A percentile compares a stretch with the other conserved stretches of the same genome.
phyloP scores from a whole-genome alignment of 1,284 basidiomycete genomes.

The Ustilago lituana region DNA sequence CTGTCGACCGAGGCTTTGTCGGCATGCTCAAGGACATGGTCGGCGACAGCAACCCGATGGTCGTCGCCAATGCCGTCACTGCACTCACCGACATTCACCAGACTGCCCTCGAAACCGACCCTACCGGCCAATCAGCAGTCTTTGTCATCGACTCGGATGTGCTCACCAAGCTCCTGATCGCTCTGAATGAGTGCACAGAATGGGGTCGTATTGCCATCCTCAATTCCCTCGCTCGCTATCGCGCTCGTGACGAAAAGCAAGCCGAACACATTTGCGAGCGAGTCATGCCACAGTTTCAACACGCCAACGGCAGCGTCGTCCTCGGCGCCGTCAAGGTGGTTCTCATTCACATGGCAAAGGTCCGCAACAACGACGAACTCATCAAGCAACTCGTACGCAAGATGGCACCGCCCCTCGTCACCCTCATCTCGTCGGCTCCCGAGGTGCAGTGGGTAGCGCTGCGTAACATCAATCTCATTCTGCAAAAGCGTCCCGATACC shows the following conservation, averaged over 20 bases:
- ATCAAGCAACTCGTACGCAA: conserved; percentile 87
- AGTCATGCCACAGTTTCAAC: conserved; percentile 97
- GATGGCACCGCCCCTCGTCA: conserved; percentile 93
- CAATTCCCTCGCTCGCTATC: conserved; percentile 84
- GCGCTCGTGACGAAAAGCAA: conserved; percentile 82
- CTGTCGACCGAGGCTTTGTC: conserved; percentile 93
- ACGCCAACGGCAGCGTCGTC: conserved; percentile 93
- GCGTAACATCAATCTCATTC: conserved; percentile 92
- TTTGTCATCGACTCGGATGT: conserved; percentile 84
- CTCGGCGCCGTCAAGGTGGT: conserved; percentile 95
- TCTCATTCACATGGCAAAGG: conserved; percentile 74
- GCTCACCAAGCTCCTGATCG: conserved; percentile 89
- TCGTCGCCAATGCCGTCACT: conserved; percentile 92
- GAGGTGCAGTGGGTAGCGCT: conserved; percentile 95
- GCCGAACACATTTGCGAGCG: conserved; percentile 98
- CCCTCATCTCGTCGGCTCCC: conserved; percentile 73
- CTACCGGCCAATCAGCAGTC: conserved; percentile 70
- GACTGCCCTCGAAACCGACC: conserved; percentile 56
- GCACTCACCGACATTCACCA: conserved; percentile 93
- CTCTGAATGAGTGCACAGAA: conserved; percentile 97
- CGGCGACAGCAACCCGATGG: conserved; percentile 96
- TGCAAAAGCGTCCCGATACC: conserved; percentile 89
- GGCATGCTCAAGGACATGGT: conserved; percentile 86
- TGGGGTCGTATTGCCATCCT: conserved; percentile 96
- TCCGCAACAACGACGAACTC: conserved; percentile 81